These are phyloP conservation scores for Panicum hallii DNA, from an alignment of 202 grass and related monocot species.

Conservation along the genomic window DNA sequence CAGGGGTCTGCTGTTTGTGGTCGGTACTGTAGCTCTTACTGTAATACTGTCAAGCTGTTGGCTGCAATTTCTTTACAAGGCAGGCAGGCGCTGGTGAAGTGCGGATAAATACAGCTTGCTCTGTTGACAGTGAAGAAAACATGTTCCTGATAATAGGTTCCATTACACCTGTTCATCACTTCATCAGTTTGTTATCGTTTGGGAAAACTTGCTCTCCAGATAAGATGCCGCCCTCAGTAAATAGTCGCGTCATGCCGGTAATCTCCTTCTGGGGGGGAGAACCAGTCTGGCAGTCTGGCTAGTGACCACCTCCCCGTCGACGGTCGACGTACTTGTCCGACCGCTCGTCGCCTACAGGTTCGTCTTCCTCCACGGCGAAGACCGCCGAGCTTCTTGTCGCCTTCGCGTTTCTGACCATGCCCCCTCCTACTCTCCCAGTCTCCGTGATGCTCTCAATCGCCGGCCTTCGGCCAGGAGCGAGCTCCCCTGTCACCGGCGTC, in stretches of 20 bases:
- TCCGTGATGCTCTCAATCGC: too few species aligned
- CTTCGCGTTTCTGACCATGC: too few species aligned
- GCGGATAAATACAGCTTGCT: background rate
- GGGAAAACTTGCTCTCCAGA: background rate
- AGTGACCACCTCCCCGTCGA: too few species aligned
- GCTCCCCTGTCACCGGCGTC: too few species aligned
- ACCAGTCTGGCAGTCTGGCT: background rate
- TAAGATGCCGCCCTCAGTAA: background rate
- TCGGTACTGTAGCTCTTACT: background rate
- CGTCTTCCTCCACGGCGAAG: too few species aligned
- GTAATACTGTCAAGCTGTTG: background rate
- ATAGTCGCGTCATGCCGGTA: background rate
- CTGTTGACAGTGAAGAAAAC: background rate
- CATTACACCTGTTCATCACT: too few species aligned
- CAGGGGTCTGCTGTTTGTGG: background rate
- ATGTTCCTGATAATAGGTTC: background rate
- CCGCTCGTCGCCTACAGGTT: too few species aligned
- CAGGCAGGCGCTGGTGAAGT: background rate
- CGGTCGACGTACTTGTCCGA: too few species aligned
- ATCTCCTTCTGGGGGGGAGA: background rate
- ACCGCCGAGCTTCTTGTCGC: too few species aligned
- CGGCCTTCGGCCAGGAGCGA: too few species aligned
- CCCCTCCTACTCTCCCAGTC: too few species aligned
- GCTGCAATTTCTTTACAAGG: background rate
- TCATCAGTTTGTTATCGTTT: too few species aligned